phyloP scores from a whole-genome alignment of 1,284 basidiomycete genomes.

The Cronartium quercuum region DNA sequence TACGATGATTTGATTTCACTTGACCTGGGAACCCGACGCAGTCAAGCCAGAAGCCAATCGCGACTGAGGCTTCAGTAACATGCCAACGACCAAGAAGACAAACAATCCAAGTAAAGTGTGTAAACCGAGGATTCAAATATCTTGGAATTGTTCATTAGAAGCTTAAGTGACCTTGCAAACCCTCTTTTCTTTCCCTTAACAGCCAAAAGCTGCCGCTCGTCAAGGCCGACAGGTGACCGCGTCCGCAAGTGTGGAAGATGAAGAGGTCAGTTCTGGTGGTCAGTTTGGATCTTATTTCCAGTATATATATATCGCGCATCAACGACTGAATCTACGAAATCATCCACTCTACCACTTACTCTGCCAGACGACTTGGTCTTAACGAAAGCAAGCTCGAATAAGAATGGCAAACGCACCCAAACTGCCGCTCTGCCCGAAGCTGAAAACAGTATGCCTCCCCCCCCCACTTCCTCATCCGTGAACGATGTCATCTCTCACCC shows the following conservation, averaged over 20 bases:
- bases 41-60: no score
- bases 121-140: no score
- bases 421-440: neutral
- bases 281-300: neutral
- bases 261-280: conserved; percentile 3
- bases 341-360: neutral
- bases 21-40: no score
- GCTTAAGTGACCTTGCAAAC: no score
- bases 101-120: neutral
- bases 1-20: no score
- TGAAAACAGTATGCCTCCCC: neutral
- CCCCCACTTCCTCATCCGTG: no score
- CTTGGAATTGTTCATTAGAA: no score
- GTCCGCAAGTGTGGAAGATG: neutral
- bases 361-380: neutral
- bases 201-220: neutral
- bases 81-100: neutral
- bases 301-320: neutral
- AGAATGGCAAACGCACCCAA: neutral
- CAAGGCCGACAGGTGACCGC: neutral
- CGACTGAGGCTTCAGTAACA: neutral
- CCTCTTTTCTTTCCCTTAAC: neutral
- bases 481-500: no score
- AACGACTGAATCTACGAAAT: neutral
- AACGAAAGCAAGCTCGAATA: neutral